phyloP scores from a whole-genome alignment of 257 asterid species.

The Solanum neorickii region DNA sequence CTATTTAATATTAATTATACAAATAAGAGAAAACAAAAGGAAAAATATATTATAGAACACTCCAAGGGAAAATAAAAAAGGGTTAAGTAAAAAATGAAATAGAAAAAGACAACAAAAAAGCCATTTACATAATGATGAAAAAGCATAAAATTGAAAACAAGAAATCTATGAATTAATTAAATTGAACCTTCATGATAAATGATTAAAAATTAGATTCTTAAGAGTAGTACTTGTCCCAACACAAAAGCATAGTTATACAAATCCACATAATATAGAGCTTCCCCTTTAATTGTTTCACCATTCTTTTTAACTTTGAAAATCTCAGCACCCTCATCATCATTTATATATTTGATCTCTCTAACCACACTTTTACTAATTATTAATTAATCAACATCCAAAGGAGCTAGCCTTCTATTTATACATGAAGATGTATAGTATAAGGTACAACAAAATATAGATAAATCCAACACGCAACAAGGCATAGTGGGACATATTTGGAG shows the following conservation, averaged over 20 bases:
- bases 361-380: background rate
- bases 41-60: background rate
- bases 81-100: background rate
- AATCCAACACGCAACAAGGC: background rate
- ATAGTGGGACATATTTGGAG: background rate
- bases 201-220: background rate
- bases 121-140: background rate
- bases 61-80: background rate
- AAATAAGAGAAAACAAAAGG: background rate
- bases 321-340: slow-evolving; percentile 7
- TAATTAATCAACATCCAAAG: background rate
- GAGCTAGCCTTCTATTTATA: background rate
- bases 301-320: slow-evolving; percentile 15
- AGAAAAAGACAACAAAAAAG: background rate
- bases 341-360: background rate
- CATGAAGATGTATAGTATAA: background rate
- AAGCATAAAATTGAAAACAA: background rate
- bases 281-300: slow-evolving; percentile 19
- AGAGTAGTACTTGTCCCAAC: slow-evolving; percentile 16
- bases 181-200: background rate
- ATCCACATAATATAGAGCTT: slow-evolving; percentile 25
- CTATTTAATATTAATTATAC: background rate
- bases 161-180: background rate
- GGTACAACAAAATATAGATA: background rate
- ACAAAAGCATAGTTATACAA: slow-evolving; percentile 23